A percentile compares a stretch with the other conserved stretches of the same genome.
phyloP scores from a whole-genome alignment of 345 rosid species.

The Euphorbia peplus region DNA sequence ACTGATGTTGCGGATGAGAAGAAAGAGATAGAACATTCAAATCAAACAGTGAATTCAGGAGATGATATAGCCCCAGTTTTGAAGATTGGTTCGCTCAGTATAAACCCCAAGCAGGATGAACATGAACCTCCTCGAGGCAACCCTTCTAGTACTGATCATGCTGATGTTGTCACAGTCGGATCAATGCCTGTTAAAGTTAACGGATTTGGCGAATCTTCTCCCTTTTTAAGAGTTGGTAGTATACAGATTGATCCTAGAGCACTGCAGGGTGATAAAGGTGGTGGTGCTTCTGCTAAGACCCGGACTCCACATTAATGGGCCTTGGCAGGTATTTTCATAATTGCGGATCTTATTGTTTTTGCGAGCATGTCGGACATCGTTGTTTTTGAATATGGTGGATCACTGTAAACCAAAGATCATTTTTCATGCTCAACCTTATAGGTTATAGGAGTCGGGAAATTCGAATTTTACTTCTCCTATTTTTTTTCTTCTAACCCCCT shows the following conservation, averaged over 20 bases:
- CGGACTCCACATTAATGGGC: conserved; percentile 12
- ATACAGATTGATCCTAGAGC: conserved; percentile 60
- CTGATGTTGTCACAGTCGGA: conserved; percentile 54
- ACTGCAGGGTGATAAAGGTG: conserved; percentile 34
- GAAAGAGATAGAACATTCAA: conserved; percentile 7
- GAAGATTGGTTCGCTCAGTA: conserved; percentile 35
- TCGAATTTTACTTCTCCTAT: neutral
- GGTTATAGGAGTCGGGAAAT: conserved; percentile 1
- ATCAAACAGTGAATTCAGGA: conserved; percentile 17
- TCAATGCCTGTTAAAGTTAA: conserved; percentile 70
- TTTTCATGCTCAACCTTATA: neutral
- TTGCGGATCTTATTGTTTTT: neutral
- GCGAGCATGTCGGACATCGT: neutral
- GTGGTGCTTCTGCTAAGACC: conserved; percentile 16
- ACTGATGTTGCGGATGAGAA: conserved; percentile 18
- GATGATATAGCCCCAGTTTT: conserved; percentile 23
- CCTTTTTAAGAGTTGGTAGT: conserved; percentile 51
- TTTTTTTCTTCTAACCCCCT: neutral
- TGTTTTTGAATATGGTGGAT: conserved; percentile 11
- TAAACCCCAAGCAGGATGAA: conserved; percentile 31
- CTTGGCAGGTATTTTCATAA: conserved; percentile 11
- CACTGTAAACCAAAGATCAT: neutral
- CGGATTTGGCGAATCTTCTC: conserved; percentile 43
- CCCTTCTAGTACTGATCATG: conserved; percentile 13
- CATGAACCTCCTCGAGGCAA: conserved; percentile 12